Percentiles rank a stretch among this genome's conserved stretches.
These are phyloP conservation scores for Termitomyces heimii DNA, from an alignment of 768 basidiomycete genomes.

Conservation along the genomic window DNA sequence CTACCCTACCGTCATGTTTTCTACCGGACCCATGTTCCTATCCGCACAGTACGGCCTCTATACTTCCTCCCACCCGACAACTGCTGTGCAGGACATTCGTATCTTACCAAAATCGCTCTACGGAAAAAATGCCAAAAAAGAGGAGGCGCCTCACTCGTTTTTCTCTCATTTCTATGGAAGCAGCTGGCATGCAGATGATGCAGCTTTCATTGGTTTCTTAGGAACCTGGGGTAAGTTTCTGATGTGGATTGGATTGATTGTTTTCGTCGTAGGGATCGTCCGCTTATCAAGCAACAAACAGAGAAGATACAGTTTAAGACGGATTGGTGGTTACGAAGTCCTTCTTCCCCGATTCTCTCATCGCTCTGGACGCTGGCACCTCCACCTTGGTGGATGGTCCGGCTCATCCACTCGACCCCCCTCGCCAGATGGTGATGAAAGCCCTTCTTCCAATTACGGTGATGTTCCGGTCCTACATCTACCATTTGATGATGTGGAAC, in stretches of 20 bases:
- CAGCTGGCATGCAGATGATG: conserved; percentile 98
- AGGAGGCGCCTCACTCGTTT: conserved; percentile 85
- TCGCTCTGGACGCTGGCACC: conserved; percentile 66
- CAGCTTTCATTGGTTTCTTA: conserved; percentile 93
- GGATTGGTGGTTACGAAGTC: conserved; percentile 72
- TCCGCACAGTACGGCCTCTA: conserved; percentile 92
- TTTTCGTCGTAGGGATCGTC: conserved; percentile 66
- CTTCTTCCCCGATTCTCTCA: conserved; percentile 70
- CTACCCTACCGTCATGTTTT: conserved; percentile 99
- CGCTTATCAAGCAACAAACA: conserved; percentile 53
- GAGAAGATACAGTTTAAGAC: conserved; percentile 52
- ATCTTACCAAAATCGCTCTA: conserved; percentile 96
- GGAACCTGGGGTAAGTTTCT: conserved; percentile 81
- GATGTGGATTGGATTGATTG: conserved; percentile 76
- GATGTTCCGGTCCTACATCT: conserved; percentile 57
- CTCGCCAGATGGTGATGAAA: conserved; percentile 31
- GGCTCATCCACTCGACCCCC: conserved; percentile 41
- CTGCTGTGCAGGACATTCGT: conserved; percentile 71
- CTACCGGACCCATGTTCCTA: conserved; percentile 98
- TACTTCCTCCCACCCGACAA: conserved; percentile 57
- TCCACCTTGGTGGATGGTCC: conserved; percentile 57
- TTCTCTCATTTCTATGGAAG: conserved; percentile 98
- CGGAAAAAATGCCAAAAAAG: conserved; percentile 87
- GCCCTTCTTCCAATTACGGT: conserved; percentile 39
- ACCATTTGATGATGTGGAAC: conserved; percentile 43